These are phyloP conservation scores for Elongisporangium anandrum DNA, from an alignment of 352 stramenopile species.

Conservation along the genomic window DNA sequence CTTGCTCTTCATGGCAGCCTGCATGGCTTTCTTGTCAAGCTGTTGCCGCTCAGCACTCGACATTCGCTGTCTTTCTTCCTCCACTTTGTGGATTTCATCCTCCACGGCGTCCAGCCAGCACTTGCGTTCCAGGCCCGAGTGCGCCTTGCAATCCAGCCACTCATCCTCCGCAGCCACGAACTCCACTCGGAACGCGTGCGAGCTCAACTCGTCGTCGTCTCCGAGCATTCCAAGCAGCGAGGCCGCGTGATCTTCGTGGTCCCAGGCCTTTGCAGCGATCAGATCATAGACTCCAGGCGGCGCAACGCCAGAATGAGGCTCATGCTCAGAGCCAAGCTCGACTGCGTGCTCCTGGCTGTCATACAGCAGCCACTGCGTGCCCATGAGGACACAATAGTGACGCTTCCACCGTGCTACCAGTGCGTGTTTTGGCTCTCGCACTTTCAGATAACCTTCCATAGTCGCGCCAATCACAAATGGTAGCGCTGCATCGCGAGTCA, in stretches of 20 bases:
- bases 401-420: constrained; percentile 38
- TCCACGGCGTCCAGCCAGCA: constrained; percentile 66
- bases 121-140: constrained; percentile 62
- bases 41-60: constrained; percentile 28
- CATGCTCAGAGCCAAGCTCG: background rate
- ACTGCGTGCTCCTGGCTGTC: constrained; percentile 55
- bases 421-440: constrained; percentile 20
- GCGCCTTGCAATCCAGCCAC: constrained; percentile 42
- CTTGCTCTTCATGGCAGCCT: constrained; percentile 47
- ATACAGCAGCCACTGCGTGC: constrained; percentile 68
- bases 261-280: constrained; percentile 16
- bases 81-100: constrained; percentile 30
- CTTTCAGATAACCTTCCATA: constrained; percentile 73
- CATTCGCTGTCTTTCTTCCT: constrained; percentile 30
- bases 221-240: background rate
- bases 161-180: too few species aligned
- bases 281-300: constrained; percentile 57
- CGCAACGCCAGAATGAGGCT: background rate
- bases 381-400: constrained; percentile 68
- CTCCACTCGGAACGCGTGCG: constrained; percentile 1
- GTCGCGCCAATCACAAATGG: constrained; percentile 49
- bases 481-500: constrained; percentile 41
- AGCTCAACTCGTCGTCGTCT: constrained; percentile 13
- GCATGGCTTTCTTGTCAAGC: constrained; percentile 29
- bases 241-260: background rate